These are phyloP conservation scores for Castanea mollissima DNA, from an alignment of 306 rosid species.

Conservation along the genomic window DNA sequence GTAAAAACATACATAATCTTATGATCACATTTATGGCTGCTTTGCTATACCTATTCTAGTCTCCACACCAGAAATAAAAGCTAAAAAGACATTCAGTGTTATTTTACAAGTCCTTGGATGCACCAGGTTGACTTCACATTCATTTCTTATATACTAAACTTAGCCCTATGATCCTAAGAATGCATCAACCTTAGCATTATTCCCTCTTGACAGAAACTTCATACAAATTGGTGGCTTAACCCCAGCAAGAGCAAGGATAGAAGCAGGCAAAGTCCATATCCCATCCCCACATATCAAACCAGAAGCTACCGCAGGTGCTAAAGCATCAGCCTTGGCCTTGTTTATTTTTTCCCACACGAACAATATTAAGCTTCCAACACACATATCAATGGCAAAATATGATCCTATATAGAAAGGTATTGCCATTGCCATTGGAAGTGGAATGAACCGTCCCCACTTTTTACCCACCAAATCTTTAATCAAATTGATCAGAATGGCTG, in stretches of 20 bases:
- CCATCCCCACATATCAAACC: constrained; percentile 19
- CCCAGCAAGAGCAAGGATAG: constrained; percentile 9
- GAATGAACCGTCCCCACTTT: neutral
- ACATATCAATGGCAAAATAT: constrained; percentile 14
- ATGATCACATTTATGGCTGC: no score
- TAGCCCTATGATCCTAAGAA: neutral
- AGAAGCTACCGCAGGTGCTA: constrained; percentile 9
- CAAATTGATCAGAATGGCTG: constrained; percentile 4
- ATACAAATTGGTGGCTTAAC: constrained; percentile 15
- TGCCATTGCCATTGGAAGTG: constrained; percentile 17
- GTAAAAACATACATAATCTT: no score
- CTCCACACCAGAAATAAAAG: no score
- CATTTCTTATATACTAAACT: neutral
- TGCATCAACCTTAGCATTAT: neutral
- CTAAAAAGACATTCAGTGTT: neutral
- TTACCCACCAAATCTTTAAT: neutral
- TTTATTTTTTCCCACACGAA: neutral
- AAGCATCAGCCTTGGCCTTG: neutral
- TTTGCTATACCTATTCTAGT: no score
- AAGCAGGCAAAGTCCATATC: constrained; percentile 9
- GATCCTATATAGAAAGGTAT: constrained; percentile 16
- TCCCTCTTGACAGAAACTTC: constrained; percentile 1
- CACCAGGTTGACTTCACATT: neutral
- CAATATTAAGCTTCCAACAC: constrained; percentile 11
- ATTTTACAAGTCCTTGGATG: neutral